Evolutionary conservation across 768 basidiomycete genomes (phyloP), one percentile per base, ranked within the genome.

Genomic region (Podaxis rugospora): DNA sequence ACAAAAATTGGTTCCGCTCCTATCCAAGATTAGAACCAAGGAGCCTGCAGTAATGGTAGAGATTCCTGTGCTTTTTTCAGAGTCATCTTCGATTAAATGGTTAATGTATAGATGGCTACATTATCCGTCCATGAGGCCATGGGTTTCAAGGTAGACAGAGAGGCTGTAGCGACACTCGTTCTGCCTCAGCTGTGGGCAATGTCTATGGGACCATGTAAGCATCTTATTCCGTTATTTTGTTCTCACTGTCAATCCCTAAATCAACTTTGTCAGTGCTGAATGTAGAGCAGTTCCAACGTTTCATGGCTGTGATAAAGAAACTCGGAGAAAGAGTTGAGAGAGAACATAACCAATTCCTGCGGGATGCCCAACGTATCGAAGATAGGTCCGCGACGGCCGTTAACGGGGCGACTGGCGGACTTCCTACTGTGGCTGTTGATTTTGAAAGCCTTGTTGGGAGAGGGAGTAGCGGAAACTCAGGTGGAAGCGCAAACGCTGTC

Each of bases 101-200:
- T 16, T 36, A 28, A 44, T 60, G 11, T 55, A 3, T 63, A 93
- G 92, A 90, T 94, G 86, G 90, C 91, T 2, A 93, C 93, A 0
- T 76, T 94, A 46, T 83, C 83, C 21, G 93, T 98, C 0, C 95
- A 98, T 74, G 95, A 95, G 71, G 93, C 93, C 0, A 98, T 97
- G 95, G 95, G 95, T 7, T 82, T 86, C 66, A 97, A 96, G 70
- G 88, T 98, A 1, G 95, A 97, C 66, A 84, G 94, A 51, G 93
- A 95, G 73, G 93, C 95, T 9, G 91, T 94, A 10, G 93, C 93
- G 2, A 92, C 89, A 0, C 78, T 93, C 46, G 91, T 96, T 32
- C 77, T 96, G 11, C 93, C 93, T 7, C 93, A 96, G 78, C 75
- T 95, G 27, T 99, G 97, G 97, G 80, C 89, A 2, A 98, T 99